phyloP scores from a whole-genome alignment of 208 protist species.

The Lotmaria passim region DNA sequence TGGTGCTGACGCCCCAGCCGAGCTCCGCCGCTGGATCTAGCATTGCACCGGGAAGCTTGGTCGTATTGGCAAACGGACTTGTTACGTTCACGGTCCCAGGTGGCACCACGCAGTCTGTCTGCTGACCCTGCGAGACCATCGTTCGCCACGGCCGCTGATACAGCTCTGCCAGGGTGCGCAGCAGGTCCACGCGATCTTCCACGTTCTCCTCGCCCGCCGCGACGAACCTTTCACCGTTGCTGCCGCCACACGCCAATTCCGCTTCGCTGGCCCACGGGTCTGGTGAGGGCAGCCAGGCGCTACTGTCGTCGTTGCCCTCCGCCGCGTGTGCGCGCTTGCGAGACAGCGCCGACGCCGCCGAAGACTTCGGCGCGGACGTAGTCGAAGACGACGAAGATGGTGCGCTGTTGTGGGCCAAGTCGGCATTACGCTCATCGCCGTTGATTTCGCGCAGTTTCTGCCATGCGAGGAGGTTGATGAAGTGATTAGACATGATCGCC shows the following conservation, averaged over 20 bases:
- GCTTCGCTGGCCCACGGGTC: conserved; percentile 65
- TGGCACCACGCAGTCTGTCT: conserved; percentile 78
- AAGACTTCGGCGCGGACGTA: no score
- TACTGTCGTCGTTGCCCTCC: conserved; percentile 4
- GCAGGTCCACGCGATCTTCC: conserved; percentile 64
- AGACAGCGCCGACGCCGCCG: conserved; percentile 2
- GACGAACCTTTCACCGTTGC: conserved; percentile 48
- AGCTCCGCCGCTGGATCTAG: conserved; percentile 53
- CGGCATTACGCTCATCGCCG: neutral
- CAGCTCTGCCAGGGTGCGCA: conserved; percentile 61
- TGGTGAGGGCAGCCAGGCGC: conserved; percentile 46
- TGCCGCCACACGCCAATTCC: conserved; percentile 24
- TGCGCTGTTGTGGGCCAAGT: neutral
- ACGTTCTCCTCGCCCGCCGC: conserved; percentile 63
- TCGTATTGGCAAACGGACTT: conserved; percentile 62
- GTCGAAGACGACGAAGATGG: neutral
- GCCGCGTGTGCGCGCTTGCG: conserved; percentile 18
- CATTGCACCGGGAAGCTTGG: conserved; percentile 39
- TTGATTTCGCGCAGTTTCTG: conserved; percentile 77
- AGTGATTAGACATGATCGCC: conserved; percentile 84
- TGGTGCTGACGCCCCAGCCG: conserved; percentile 34
- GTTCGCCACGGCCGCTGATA: conserved; percentile 66
- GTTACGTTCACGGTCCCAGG: conserved; percentile 78
- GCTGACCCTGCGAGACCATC: conserved; percentile 60
- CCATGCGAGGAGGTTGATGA: conserved; percentile 89